Conservation (phyloP, 805 yeast species). For the Saturnispora gosingensis region DNA sequence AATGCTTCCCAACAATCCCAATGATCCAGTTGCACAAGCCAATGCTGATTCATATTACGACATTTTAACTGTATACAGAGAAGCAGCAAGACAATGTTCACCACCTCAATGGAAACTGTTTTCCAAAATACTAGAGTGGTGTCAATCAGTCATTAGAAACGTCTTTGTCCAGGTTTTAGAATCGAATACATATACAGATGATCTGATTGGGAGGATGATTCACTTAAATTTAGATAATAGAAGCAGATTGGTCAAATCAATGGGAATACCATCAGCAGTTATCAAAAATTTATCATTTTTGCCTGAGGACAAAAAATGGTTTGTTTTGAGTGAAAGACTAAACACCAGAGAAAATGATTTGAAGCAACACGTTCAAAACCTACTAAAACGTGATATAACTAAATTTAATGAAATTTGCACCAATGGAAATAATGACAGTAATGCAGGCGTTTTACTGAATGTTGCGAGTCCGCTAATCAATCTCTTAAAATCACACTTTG, state of each 20-base stretch:
- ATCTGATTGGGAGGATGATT: constrained; percentile 60
- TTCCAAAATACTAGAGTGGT: constrained; percentile 49
- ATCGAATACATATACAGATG: constrained; percentile 53
- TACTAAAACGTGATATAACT: constrained; percentile 3
- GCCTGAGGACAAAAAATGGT: constrained; percentile 56
- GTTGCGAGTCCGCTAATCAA: constrained; percentile 1
- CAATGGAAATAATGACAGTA: not conserved
- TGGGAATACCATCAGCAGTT: constrained; percentile 39
- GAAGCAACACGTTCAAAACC: constrained; percentile 3
- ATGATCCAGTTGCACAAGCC: constrained; percentile 5
- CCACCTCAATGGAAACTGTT: constrained; percentile 73
- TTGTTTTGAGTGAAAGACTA: constrained; percentile 62
- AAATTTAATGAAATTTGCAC: constrained; percentile 4
- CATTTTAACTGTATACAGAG: constrained; percentile 60
- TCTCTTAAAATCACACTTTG: constrained; percentile 6
- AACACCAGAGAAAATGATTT: constrained; percentile 45
- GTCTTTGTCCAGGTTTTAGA: constrained; percentile 53
- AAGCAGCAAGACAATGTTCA: constrained; percentile 47
- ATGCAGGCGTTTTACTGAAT: not conserved
- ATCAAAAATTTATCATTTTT: constrained; percentile 42
- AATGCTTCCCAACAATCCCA: constrained; percentile 4
- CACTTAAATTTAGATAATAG: constrained; percentile 68
- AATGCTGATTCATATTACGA: constrained; percentile 65
- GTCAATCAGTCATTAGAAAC: constrained; percentile 56
- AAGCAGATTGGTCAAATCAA: constrained; percentile 39